These are phyloP conservation scores for Lyophyllum semitale DNA, from an alignment of 768 basidiomycete genomes.

Conservation along the genomic window DNA sequence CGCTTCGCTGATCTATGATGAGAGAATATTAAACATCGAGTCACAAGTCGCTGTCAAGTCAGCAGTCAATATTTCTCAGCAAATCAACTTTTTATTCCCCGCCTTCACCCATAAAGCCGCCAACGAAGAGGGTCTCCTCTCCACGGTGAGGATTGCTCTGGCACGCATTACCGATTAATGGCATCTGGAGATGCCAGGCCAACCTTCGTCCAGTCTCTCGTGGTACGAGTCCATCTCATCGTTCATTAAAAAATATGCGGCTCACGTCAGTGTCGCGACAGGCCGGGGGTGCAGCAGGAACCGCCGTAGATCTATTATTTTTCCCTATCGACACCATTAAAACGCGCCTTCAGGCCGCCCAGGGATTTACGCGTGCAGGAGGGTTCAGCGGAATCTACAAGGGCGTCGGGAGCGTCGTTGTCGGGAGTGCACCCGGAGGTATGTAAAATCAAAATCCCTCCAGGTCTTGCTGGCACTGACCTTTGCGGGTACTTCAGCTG, in stretches of 20 bases:
- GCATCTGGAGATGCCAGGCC: constrained; percentile 10
- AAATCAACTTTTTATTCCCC: too few species aligned
- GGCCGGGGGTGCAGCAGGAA: constrained; percentile 79
- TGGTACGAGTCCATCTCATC: constrained; percentile 19
- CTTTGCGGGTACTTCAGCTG: too few species aligned
- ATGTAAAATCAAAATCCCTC: too few species aligned
- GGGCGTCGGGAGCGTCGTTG: constrained; percentile 82
- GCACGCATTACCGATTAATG: not conserved
- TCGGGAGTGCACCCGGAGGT: constrained; percentile 58
- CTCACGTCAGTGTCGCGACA: constrained; percentile 10
- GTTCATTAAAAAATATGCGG: not conserved
- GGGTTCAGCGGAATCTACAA: constrained; percentile 92
- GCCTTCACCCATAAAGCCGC: not conserved
- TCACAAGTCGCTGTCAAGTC: too few species aligned
- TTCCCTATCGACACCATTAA: constrained; percentile 98
- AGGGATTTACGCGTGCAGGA: constrained; percentile 86
- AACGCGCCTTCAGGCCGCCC: constrained; percentile 87
- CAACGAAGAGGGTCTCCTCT: not conserved
- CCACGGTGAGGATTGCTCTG: not conserved
- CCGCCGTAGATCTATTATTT: constrained; percentile 89
- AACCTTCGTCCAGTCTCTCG: constrained; percentile 30
- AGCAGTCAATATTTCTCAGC: too few species aligned
- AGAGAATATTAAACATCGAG: too few species aligned
- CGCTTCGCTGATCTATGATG: too few species aligned
- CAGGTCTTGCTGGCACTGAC: too few species aligned